These are phyloP conservation scores for Tetraselmis chui DNA, from an alignment of 139 green algal genomes.

Conservation along the genomic window DNA sequence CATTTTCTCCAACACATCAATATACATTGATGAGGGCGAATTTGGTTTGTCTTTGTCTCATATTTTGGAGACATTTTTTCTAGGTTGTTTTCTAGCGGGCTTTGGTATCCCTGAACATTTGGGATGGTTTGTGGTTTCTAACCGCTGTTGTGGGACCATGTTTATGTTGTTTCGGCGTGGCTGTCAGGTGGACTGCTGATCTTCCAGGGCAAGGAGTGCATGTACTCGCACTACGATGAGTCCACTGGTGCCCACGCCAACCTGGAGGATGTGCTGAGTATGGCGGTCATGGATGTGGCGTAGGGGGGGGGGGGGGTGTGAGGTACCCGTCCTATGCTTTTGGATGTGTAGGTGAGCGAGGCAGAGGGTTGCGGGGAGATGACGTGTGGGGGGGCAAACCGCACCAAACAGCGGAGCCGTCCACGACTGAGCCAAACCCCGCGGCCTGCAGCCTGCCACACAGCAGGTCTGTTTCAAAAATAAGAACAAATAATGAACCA, in stretches of 20 bases:
- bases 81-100: no score
- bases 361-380: neutral
- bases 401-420: neutral
- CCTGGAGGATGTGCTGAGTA: constrained; percentile 14
- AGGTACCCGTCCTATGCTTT: no score
- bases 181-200: constrained; percentile 31
- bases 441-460: no score
- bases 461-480: no score
- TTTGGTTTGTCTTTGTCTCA: neutral
- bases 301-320: neutral
- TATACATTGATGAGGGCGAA: neutral
- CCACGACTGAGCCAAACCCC: neutral
- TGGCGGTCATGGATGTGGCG: neutral
- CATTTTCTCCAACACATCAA: constrained; percentile 20
- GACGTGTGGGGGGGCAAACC: neutral
- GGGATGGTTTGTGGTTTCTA: no score
- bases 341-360: neutral
- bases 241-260: constrained; percentile 23
- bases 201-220: constrained; percentile 22
- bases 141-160: no score
- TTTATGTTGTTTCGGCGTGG: neutral
- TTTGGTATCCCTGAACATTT: no score
- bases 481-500: no score
- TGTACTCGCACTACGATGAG: constrained; percentile 22
- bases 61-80: neutral